These are phyloP conservation scores for Trichoderma guizhouense DNA, from an alignment of 2,329 filamentous ascomycete species.

Conservation along the genomic window DNA sequence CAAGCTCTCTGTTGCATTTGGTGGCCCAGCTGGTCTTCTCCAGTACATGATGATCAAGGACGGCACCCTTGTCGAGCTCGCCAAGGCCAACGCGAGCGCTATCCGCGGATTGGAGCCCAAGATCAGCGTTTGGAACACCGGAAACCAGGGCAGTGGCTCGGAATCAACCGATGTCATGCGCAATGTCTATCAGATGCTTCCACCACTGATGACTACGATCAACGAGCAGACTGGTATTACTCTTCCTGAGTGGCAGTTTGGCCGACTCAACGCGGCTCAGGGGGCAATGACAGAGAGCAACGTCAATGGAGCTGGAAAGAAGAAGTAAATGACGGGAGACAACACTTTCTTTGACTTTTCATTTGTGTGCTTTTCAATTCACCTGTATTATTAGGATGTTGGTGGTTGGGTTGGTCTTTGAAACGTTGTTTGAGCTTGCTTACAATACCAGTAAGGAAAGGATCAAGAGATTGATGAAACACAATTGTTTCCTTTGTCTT, in stretches of 20 bases:
- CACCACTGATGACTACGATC: constrained; percentile 79
- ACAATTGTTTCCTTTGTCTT: neutral
- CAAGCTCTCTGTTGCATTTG: constrained; percentile 67
- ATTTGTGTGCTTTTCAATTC: neutral
- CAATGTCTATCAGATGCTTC: constrained; percentile 81
- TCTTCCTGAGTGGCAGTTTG: constrained; percentile 73
- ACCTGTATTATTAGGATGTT: neutral
- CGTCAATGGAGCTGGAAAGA: constrained; percentile 10
- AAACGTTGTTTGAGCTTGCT: neutral
- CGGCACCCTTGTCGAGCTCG: constrained; percentile 72
- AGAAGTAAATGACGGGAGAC: neutral
- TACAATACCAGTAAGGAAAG: neutral
- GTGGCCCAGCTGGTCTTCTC: constrained; percentile 72
- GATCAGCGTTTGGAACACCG: constrained; percentile 87
- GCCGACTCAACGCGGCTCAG: constrained; percentile 38
- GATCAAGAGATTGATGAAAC: neutral
- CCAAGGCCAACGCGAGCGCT: constrained; percentile 72
- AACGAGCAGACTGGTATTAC: constrained; percentile 84
- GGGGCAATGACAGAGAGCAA: constrained; percentile 30
- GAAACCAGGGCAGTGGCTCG: constrained; percentile 38
- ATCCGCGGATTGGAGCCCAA: constrained; percentile 78
- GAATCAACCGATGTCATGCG: constrained; percentile 61
- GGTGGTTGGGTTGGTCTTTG: neutral
- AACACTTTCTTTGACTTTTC: neutral
- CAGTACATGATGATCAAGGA: constrained; percentile 88